Evolutionary conservation across 768 basidiomycete genomes (phyloP), one percentile per base, ranked within the genome.

Genomic region (Cyathus striatus): DNA sequence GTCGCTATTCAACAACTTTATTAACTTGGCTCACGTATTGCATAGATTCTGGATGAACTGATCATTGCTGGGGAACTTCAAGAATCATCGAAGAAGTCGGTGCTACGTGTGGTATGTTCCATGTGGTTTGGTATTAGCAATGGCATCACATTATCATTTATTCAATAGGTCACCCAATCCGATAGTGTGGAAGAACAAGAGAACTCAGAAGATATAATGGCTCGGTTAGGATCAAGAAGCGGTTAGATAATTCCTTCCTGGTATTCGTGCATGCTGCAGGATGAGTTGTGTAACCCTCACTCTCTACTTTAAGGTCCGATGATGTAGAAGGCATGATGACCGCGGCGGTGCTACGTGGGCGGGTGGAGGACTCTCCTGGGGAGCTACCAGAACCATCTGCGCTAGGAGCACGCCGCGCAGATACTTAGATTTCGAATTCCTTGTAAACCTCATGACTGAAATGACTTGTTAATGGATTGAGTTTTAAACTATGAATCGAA

Each of bases 61-160:
- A 91, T 99, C 58, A 95, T 98, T 42, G 86, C 93, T 6, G 96
- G 96, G 38, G 96, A 99, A 63, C 71, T 99, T 51, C 95, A 98
- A 67, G 96, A 99, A 61, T 93, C 94, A 2, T 95, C 92, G 7
- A 98, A 98, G 76, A 89, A 90, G 58, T 83, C 86, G 4, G 87
- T 90, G 5, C 68, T 91, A 30, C 66, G 71, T 40, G 71, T 73
- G 54, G 71, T 70, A 47, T 38, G 69, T 23, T 16, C 26, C 14
- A 39, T 25, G 35, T 37, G 23, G 18, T n/a, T 23, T 24, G 23
- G 21, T 13, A 14, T 46, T 21, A 26, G 17, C 17, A 20, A 10
- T 21, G 23, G 24, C 16, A 9, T n/a, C 16, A 32, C 21, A 25
- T 38, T 16, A 34, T 44, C n/a, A n/a, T n/a, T n/a, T n/a, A n/a